Conservation (phyloP, 805 yeast genomes). For the Wickerhamomyces chaumierensis region DNA sequence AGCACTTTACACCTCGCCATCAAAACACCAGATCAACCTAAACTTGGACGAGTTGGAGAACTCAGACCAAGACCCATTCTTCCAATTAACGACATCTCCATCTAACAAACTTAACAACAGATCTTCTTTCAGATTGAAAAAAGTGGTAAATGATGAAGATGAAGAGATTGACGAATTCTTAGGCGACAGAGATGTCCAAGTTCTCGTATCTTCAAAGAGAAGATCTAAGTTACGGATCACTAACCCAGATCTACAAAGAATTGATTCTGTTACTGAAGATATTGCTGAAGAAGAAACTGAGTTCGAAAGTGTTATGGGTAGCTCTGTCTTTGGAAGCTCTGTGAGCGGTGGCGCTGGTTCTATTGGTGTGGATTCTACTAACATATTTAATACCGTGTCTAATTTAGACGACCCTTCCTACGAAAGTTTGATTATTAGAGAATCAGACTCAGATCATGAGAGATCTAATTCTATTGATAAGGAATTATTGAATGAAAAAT, state of each 20-base stretch:
- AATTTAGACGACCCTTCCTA: too few species aligned
- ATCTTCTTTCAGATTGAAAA: not conserved
- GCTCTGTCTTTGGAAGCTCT: not conserved
- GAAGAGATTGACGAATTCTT: constrained; percentile 30
- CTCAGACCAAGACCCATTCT: not conserved
- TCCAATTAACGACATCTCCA: constrained; percentile 1
- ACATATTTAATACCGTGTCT: too few species aligned
- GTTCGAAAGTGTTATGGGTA: constrained; percentile 1
- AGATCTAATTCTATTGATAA: too few species aligned
- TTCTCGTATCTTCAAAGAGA: constrained; percentile 55
- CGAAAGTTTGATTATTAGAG: too few species aligned
- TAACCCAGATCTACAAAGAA: constrained; percentile 39
- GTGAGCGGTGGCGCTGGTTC: too few species aligned
- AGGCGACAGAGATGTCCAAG: constrained; percentile 54
- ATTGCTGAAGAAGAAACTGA: constrained; percentile 1
- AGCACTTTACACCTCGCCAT: not conserved
- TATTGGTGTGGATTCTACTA: too few species aligned
- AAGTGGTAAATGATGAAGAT: constrained; percentile 7
- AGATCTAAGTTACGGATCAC: constrained; percentile 47
- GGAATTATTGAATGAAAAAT: too few species aligned
- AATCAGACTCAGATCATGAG: too few species aligned
- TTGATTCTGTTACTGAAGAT: not conserved
- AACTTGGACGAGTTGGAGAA: not conserved
- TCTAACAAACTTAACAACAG: not conserved
- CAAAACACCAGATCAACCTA: not conserved